Evolutionary conservation across 108 stramenopile genomes (phyloP), one percentile per base, ranked within the genome.

Genomic region (Aureococcus anophagefferens): DNA sequence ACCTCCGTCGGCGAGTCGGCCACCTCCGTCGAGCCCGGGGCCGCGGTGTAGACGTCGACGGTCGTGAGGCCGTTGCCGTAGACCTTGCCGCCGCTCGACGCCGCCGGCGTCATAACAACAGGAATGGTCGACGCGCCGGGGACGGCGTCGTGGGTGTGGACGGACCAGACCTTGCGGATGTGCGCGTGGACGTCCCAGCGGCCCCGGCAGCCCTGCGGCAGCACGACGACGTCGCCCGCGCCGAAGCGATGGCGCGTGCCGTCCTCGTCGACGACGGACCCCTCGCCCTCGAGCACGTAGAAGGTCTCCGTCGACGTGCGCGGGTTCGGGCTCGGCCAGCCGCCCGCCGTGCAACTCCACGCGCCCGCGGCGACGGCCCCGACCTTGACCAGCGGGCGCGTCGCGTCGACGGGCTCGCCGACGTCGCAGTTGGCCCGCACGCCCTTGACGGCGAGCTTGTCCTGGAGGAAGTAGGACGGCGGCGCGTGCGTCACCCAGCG

Each of bases 91-190:
- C 73, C 77, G 30, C 84, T 25, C 65, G 21, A 65, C 35, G 0
- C 62, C 65, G 68, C 46, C 45, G 62, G 71, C 68, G 80, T 65
- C 67, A 35, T 67, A 17, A 80, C 72, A 29, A 34, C 68, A 17
- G 82, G 76, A 17, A 70, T 59, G 46, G 70, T 65, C 30, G 44
- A 68, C 51, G 81, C 81, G 67, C 83, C 85, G 36, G 83, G 62
- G 51, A 76, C 62, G 0, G 62, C 65, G n/a, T n/a, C n/a, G 70
- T 87, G 86, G 21, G 69, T 81, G 78, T 86, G 71, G 33, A 87
- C 88, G 45, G 70, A 69, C 88, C 88, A 89, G n/a, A 89, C 73
- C 71, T 89, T 89, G 64, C 86, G 89, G 68, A 89, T 81, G 35
- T 67, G 68, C 15, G 73, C 69, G 30, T 70, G 66, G 1, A 89